A percentile compares a stretch with the other conserved stretches of the same genome.
Evolutionary conservation across 305 asterid genomes (phyloP).

Genomic region (Petunia hybrid): DNA sequence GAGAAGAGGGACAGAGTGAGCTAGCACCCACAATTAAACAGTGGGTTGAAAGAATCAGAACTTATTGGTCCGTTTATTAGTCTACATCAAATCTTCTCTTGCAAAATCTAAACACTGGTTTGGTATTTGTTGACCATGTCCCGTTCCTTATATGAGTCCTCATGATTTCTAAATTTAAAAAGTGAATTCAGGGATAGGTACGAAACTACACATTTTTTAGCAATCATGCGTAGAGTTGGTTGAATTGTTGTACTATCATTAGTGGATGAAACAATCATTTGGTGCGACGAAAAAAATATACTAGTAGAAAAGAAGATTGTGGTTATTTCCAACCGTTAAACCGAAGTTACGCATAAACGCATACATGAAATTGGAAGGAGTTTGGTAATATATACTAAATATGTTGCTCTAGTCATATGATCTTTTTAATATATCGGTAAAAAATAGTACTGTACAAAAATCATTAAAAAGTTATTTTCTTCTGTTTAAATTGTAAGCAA

Average conservation of each 20-base stretch:
- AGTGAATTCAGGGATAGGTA: too few species aligned
- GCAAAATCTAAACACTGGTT: not conserved
- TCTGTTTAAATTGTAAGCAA: too few species aligned
- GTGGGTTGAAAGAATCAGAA: not conserved
- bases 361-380: too few species aligned
- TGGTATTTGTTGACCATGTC: constrained; percentile 11
- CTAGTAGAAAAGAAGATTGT: not conserved
- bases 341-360: not conserved
- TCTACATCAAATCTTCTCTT: not conserved
- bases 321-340: not conserved
- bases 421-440: too few species aligned
- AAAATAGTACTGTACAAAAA: not conserved
- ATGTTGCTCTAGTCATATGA: too few species aligned
- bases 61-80: not conserved
- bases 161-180: too few species aligned
- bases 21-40: not conserved
- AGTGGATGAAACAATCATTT: too few species aligned
- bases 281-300: not conserved
- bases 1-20: not conserved
- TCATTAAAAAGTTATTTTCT: too few species aligned
- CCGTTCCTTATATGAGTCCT: not conserved
- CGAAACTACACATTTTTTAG: too few species aligned
- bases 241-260: too few species aligned
- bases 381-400: too few species aligned
- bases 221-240: not conserved